Base-by-base conservation (phyloP, 108 stramenopile species). In the Cyclotella atomus region DNA sequence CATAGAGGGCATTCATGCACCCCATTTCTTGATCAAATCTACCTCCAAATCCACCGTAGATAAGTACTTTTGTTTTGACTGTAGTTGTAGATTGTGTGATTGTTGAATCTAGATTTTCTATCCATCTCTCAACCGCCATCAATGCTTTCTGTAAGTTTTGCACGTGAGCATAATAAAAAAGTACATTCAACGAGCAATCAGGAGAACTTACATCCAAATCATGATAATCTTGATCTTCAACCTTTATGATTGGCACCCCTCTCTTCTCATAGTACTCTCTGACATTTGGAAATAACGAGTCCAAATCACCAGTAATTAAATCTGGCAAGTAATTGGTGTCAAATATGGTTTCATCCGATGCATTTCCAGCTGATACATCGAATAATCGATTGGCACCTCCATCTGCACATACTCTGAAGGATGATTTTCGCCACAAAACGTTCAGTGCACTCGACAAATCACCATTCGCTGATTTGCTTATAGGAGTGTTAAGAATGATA, bases 311-410 rank as follows among this genome's bases (percentile, higher is more conserved):
- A 8, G 89, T 84, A 56, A 98, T 96, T 16, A 84, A 70, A 61
- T 96, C 83, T 15, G 97, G 97, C 35, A 96, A 52, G 29, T 65
- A 87, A 0, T 46, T 32, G 15, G 3, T 34, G 23, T 46, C 52
- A 23, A n/a, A 6, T 23, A 12, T 59, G 36, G 38, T 80, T 10
- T 49, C 59, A 21, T 70, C 50, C n/a, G 15, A 45, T 14, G 47
- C 57, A 7, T 21, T 28, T 0, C 16, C 17, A 29, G 49, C 54
- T 38, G 79, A 77, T 36, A 83, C 86, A 41, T 91, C 84, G 66
- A 93, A 88, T 9, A 98, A 81, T 41, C 97, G 89, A 81, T 98
- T 98, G 67, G 96, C 97, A 19, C 96, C 97, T 19, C 97, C 97
- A 76, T 98, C 97, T 59, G 97, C 97, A 86, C 96, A 97, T 7